phyloP scores from a whole-genome alignment of 2,329 filamentous ascomycete genomes.

The Pseudogymnoascus sp. region DNA sequence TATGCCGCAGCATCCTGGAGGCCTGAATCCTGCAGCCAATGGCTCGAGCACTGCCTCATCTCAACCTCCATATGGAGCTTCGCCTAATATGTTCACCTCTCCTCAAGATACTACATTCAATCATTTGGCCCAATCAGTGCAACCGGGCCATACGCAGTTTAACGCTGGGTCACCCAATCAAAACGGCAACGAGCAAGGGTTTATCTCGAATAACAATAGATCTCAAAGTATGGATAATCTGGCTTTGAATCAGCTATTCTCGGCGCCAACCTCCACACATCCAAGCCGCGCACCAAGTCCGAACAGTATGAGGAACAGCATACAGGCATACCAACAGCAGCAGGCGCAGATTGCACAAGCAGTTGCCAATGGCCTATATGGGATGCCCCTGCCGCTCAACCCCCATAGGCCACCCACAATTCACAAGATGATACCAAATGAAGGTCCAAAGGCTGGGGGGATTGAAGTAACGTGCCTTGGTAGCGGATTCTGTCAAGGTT shows the following conservation, averaged over 20 bases:
- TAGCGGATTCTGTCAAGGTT: constrained; percentile 65
- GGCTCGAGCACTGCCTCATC: constrained; percentile 30
- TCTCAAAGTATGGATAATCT: constrained; percentile 58
- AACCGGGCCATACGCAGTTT: constrained; percentile 36
- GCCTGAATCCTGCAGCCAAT: constrained; percentile 26
- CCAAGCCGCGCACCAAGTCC: constrained; percentile 74
- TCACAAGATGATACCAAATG: constrained; percentile 72
- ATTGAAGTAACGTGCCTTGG: constrained; percentile 82
- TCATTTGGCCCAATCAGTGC: constrained; percentile 17
- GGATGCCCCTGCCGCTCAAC: constrained; percentile 40
- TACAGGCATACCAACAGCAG: constrained; percentile 35
- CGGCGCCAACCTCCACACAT: constrained; percentile 62
- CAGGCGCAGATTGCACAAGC: constrained; percentile 39
- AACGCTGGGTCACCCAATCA: constrained; percentile 57
- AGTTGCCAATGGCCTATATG: constrained; percentile 42
- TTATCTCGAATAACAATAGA: constrained; percentile 48
- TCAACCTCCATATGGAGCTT: constrained; percentile 44
- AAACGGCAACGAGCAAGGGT: constrained; percentile 49
- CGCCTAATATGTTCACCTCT: constrained; percentile 39
- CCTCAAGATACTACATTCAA: constrained; percentile 28
- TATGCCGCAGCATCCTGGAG: constrained; percentile 7
- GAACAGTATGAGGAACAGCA: constrained; percentile 40
- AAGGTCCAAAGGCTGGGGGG: constrained; percentile 73
- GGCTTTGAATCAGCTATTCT: constrained; percentile 56
- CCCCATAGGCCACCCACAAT: constrained; percentile 55